A percentile compares a stretch with the other conserved stretches of the same genome.
These are phyloP conservation scores for Colletotrichum graminicola DNA, from an alignment of 2,329 filamentous ascomycete genomes.

Conservation along the genomic window DNA sequence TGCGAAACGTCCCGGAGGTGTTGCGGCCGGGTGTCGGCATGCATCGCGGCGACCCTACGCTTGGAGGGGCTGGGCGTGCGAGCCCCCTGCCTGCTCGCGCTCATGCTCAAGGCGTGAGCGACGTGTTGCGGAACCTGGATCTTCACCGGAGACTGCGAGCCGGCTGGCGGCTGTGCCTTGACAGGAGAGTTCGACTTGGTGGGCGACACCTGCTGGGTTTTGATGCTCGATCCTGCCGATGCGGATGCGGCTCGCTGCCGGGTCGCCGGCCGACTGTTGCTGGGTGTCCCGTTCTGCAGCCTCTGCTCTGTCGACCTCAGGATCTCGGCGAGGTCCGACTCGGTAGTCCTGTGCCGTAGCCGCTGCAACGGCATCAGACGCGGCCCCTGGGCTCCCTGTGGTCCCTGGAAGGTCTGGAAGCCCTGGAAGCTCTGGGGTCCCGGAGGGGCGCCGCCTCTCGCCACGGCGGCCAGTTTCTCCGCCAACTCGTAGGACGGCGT, in stretches of 20 bases:
- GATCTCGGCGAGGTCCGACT: conserved; percentile 64
- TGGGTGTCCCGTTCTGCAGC: conserved; percentile 56
- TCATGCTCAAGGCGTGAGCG: conserved; percentile 7
- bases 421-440: background rate
- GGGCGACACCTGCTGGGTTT: conserved; percentile 27
- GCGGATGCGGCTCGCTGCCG: conserved; percentile 50
- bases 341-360: conserved; percentile 53
- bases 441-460: conserved; percentile 39
- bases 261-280: conserved; percentile 46
- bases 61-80: conserved; percentile 34
- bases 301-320: conserved; percentile 66
- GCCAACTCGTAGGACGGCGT: conserved; percentile 42
- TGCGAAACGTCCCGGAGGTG: conserved; percentile 31
- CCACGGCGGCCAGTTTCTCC: conserved; percentile 39
- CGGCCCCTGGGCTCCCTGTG: conserved; percentile 31
- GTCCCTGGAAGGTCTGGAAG: background rate
- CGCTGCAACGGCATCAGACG: conserved; percentile 42
- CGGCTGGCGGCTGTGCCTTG: conserved; percentile 3
- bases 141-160: conserved; percentile 6
- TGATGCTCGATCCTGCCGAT: conserved; percentile 38
- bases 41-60: conserved; percentile 3
- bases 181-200: conserved; percentile 16
- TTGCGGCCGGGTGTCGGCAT: conserved; percentile 21
- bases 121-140: conserved; percentile 7
- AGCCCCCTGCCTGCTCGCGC: background rate